A percentile compares a stretch with the other conserved stretches of the same genome.
These are phyloP conservation scores for Alnus rubra DNA, from an alignment of 306 rosid species.

Conservation along the genomic window DNA sequence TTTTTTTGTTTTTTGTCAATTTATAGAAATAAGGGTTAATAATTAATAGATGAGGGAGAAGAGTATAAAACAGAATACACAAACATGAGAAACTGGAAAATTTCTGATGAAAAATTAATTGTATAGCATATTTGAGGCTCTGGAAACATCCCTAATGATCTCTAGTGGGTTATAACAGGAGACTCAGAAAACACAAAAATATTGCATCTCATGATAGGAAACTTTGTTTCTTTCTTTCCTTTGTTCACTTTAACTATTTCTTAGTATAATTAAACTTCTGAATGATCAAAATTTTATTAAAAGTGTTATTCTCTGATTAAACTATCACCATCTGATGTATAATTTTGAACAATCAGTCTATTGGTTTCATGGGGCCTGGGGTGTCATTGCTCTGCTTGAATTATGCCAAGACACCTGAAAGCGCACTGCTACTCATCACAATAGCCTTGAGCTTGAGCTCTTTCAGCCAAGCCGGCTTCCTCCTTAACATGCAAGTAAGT, in stretches of 20 bases:
- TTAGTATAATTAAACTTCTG: neutral
- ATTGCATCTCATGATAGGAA: neutral
- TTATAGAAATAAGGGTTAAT: neutral
- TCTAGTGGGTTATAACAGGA: neutral
- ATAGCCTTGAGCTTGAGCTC: constrained; percentile 87
- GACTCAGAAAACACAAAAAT: neutral
- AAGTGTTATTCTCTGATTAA: neutral
- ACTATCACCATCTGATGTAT: constrained; percentile 17
- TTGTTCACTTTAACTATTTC: neutral
- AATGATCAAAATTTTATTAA: neutral
- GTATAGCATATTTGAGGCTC: neutral
- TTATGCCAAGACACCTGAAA: constrained; percentile 61
- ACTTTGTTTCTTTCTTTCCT: neutral
- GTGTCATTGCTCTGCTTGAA: constrained; percentile 74
- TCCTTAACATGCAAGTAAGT: constrained; percentile 90
- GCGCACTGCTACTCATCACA: constrained; percentile 66
- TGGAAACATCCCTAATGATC: neutral
- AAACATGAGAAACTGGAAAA: neutral
- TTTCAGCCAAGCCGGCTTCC: constrained; percentile 94
- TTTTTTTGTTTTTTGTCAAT: neutral
- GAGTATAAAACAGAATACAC: neutral
- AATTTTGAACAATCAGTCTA: constrained; percentile 48
- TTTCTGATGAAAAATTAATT: neutral
- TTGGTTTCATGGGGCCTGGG: constrained; percentile 90
- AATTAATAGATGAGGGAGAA: neutral